A percentile compares a stretch with the other conserved stretches of the same genome.
Evolutionary conservation across 768 basidiomycete species (phyloP).

Genomic region (Fistulinella prunicolor): DNA sequence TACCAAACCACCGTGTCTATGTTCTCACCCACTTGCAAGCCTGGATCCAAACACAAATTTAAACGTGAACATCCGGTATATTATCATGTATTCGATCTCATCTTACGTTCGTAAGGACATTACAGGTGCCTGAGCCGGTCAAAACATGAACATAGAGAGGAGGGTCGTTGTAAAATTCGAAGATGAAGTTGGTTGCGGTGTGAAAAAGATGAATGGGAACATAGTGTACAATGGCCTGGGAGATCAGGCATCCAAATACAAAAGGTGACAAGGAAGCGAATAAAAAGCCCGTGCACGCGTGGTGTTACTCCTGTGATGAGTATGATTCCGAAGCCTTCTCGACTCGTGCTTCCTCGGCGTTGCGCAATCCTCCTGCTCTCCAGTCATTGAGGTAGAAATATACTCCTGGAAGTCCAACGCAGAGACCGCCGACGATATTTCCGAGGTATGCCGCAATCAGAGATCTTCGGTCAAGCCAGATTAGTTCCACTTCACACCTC

Average conservation of each 20-base stretch:
- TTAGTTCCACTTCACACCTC: neutral
- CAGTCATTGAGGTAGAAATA: constrained; percentile 64
- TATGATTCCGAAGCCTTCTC: constrained; percentile 13
- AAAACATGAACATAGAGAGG: too few relatives aligned
- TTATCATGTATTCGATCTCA: too few relatives aligned
- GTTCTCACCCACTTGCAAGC: too few relatives aligned
- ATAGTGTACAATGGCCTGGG: neutral
- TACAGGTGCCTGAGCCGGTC: too few relatives aligned
- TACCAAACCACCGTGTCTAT: too few relatives aligned
- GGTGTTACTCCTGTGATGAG: constrained; percentile 3
- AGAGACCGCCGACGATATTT: constrained; percentile 62
- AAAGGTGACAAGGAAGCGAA: too few relatives aligned
- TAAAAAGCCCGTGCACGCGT: too few relatives aligned
- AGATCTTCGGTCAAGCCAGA: constrained; percentile 38
- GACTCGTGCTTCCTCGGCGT: constrained; percentile 37
- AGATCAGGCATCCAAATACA: neutral
- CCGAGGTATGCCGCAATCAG: constrained; percentile 64
- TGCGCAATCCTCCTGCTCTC: constrained; percentile 35
- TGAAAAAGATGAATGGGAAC: neutral
- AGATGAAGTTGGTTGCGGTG: too few relatives aligned
- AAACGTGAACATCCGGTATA: too few relatives aligned
- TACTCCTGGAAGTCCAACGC: constrained; percentile 60
- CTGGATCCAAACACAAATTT: too few relatives aligned
- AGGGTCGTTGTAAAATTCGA: too few relatives aligned
- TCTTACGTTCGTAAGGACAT: too few relatives aligned